These are phyloP conservation scores for Sordaria brevicollis DNA, from an alignment of 495 filamentous ascomycete species.

Conservation along the genomic window DNA sequence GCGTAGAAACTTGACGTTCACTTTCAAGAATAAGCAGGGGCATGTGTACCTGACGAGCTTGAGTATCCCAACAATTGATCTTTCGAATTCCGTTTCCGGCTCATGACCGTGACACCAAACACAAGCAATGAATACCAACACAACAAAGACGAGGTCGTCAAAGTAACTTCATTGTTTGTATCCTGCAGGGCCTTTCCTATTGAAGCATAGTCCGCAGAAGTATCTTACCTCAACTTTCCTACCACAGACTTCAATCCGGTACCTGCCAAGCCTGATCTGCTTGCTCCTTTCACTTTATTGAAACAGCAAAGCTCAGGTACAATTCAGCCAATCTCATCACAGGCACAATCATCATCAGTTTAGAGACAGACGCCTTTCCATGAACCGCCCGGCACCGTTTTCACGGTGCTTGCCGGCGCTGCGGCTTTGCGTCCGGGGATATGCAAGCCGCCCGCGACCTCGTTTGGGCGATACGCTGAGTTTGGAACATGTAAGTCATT, in stretches of 20 bases:
- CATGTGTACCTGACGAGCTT: not conserved
- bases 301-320: not conserved
- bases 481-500: slow-evolving; percentile 38
- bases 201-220: not conserved
- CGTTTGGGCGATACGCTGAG: slow-evolving; percentile 31
- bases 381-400: not conserved
- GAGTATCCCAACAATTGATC: not conserved
- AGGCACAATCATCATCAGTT: not conserved
- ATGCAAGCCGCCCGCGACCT: slow-evolving; percentile 26
- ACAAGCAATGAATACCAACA: not conserved
- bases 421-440: slow-evolving; percentile 25
- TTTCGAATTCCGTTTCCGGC: not conserved
- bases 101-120: not conserved
- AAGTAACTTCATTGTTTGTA: not conserved
- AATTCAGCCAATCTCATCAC: not conserved
- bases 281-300: not conserved
- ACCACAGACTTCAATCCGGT: not conserved
- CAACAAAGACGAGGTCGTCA: not conserved
- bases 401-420: slow-evolving; percentile 1
- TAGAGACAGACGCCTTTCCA: not conserved
- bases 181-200: not conserved
- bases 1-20: not conserved
- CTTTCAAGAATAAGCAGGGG: not conserved
- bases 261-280: not conserved
- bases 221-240: not conserved